These are phyloP conservation scores for Lecanicillium sp. DNA, from an alignment of 2,329 filamentous ascomycete genomes.

Conservation along the genomic window DNA sequence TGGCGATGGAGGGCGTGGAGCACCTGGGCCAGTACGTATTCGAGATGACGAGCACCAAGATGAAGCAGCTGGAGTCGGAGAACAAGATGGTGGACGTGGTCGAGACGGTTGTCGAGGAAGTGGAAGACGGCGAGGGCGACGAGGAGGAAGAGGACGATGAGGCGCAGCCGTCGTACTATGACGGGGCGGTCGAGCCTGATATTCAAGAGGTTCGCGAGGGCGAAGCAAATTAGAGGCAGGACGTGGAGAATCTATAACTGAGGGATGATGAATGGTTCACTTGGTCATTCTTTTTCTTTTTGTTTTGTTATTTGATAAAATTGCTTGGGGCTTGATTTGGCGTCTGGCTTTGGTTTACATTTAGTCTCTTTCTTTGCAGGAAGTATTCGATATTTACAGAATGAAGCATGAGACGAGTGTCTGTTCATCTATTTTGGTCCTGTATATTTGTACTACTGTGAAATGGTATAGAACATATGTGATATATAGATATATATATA, in stretches of 20 bases:
- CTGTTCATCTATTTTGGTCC: too few relatives aligned
- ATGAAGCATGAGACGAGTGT: too few relatives aligned
- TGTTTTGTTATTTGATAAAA: too few relatives aligned
- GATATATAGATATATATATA: too few relatives aligned
- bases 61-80: constrained; percentile 43
- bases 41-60: constrained; percentile 75
- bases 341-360: constrained; percentile 5
- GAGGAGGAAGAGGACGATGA: constrained; percentile 23
- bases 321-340: constrained; percentile 4
- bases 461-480: too few relatives aligned
- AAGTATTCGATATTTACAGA: not conserved
- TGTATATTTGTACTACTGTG: too few relatives aligned
- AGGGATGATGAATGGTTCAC: not conserved
- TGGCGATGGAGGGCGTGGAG: constrained; percentile 83
- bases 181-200: constrained; percentile 27
- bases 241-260: not conserved
- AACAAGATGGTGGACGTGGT: constrained; percentile 22
- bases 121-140: constrained; percentile 18
- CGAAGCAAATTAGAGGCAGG: constrained; percentile 16
- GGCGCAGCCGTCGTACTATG: constrained; percentile 20
- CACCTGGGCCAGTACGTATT: constrained; percentile 94
- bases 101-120: constrained; percentile 22
- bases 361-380: not conserved
- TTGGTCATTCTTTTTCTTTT: not conserved
- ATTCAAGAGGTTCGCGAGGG: constrained; percentile 32